Percentiles rank a stretch among this genome's conserved stretches.
Evolutionary conservation across 2,329 filamentous ascomycete genomes (phyloP).

Genomic region (Nemania diffusa): DNA sequence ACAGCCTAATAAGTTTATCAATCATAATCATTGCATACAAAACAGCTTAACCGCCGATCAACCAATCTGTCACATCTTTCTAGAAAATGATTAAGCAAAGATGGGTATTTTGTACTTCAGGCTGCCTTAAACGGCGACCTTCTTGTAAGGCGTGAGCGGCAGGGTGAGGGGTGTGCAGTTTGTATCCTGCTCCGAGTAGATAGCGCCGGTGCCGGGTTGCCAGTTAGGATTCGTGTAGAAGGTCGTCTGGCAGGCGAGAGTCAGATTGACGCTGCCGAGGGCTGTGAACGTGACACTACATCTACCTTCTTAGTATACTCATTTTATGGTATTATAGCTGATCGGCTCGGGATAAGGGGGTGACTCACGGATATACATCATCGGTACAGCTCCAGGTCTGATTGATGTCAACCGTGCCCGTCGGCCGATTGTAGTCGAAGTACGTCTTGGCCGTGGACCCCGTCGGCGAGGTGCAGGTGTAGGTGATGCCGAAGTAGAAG

Average conservation of each 20-base stretch:
- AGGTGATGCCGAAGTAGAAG: slow-evolving; percentile 60
- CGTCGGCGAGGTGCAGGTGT: slow-evolving; percentile 55
- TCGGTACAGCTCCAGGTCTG: slow-evolving; percentile 62
- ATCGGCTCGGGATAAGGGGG: background rate
- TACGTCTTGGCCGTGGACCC: slow-evolving; percentile 49
- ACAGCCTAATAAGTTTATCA: slow-evolving; percentile 9
- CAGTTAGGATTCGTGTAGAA: slow-evolving; percentile 54
- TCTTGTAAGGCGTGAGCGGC: slow-evolving; percentile 48
- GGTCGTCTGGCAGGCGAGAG: slow-evolving; percentile 51
- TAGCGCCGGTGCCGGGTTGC: slow-evolving; percentile 53
- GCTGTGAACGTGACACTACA: slow-evolving; percentile 49
- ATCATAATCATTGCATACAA: slow-evolving; percentile 17
- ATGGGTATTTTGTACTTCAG: slow-evolving; percentile 33
- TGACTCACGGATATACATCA: slow-evolving; percentile 51
- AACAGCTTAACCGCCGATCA: background rate
- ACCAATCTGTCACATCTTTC: background rate
- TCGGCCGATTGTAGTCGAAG: slow-evolving; percentile 57
- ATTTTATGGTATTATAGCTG: background rate
- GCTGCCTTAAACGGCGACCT: slow-evolving; percentile 53
- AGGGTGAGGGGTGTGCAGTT: slow-evolving; percentile 49
- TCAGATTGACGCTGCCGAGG: slow-evolving; percentile 49
- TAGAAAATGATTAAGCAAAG: background rate
- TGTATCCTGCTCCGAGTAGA: slow-evolving; percentile 52
- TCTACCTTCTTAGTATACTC: background rate
- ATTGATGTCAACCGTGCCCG: slow-evolving; percentile 54